These are phyloP conservation scores for Hirsutella rhossiliensis DNA, from an alignment of 2,329 filamentous ascomycete genomes.

Conservation along the genomic window DNA sequence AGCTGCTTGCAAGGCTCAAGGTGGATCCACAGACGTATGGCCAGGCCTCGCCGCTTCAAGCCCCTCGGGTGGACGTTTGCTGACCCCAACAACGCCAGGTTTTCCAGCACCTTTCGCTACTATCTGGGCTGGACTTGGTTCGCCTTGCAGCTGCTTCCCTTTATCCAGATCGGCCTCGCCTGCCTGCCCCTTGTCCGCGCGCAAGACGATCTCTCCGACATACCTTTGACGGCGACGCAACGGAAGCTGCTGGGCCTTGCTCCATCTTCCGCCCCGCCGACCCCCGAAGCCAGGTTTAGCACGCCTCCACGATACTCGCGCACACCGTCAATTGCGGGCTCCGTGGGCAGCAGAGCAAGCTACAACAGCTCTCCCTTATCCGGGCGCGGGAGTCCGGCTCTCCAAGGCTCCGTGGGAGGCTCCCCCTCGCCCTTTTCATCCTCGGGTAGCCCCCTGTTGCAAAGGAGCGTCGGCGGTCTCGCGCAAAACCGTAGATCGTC, in stretches of 20 bases:
- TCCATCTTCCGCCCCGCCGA: slow-evolving; percentile 49
- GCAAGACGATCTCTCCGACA: slow-evolving; percentile 72
- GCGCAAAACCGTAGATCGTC: slow-evolving; percentile 45
- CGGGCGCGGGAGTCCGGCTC: slow-evolving; percentile 37
- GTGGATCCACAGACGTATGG: slow-evolving; percentile 25
- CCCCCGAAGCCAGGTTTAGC: slow-evolving; percentile 57
- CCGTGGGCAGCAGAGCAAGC: slow-evolving; percentile 46
- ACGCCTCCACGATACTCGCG: slow-evolving; percentile 82
- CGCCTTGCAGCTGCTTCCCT: slow-evolving; percentile 40
- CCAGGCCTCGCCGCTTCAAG: neutral
- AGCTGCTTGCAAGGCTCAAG: slow-evolving; percentile 22
- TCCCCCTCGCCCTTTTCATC: slow-evolving; percentile 35
- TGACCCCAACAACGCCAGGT: slow-evolving; percentile 11
- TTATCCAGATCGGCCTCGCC: slow-evolving; percentile 61
- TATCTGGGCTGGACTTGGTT: slow-evolving; percentile 34
- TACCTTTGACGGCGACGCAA: slow-evolving; percentile 67
- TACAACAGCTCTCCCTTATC: slow-evolving; percentile 47
- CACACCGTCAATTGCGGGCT: slow-evolving; percentile 54
- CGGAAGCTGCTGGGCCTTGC: slow-evolving; percentile 73
- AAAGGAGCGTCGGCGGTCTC: slow-evolving; percentile 48
- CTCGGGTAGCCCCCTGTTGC: slow-evolving; percentile 44
- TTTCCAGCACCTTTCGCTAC: slow-evolving; percentile 16
- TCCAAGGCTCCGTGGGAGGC: slow-evolving; percentile 17
- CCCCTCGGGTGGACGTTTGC: neutral
- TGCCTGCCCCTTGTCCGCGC: slow-evolving; percentile 60